A percentile compares a stretch with the other conserved stretches of the same genome.
These are phyloP conservation scores for Monilinia fructigena DNA, from an alignment of 2,329 filamentous ascomycete species.

Conservation along the genomic window DNA sequence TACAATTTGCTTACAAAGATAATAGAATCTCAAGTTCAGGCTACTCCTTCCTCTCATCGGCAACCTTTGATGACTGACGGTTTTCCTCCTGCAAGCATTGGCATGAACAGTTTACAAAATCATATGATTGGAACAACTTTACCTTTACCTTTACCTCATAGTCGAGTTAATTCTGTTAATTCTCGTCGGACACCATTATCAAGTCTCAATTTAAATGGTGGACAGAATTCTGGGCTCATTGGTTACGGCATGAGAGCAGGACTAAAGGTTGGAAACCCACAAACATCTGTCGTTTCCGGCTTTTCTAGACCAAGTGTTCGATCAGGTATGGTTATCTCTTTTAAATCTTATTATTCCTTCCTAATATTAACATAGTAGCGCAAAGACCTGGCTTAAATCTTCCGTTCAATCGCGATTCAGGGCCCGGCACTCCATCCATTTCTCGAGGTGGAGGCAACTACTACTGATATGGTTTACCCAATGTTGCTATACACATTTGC, in stretches of 20 bases:
- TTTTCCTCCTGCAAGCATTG: constrained; percentile 26
- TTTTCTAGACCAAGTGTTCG: constrained; percentile 28
- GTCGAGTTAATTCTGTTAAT: constrained; percentile 29
- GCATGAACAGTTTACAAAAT: constrained; percentile 28
- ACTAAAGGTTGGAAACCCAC: constrained; percentile 39
- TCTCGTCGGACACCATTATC: constrained; percentile 31
- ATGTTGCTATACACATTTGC: constrained; percentile 12
- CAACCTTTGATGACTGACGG: constrained; percentile 32
- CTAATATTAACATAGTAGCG: constrained; percentile 30
- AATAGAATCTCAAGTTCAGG: constrained; percentile 31
- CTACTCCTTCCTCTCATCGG: constrained; percentile 39
- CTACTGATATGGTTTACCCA: background rate
- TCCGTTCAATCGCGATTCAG: constrained; percentile 24
- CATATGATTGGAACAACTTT: constrained; percentile 30
- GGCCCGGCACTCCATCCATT: constrained; percentile 27
- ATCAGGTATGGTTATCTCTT: constrained; percentile 33
- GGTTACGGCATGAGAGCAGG: constrained; percentile 42
- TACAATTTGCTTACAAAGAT: background rate
- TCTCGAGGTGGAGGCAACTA: constrained; percentile 8
- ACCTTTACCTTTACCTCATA: constrained; percentile 27
- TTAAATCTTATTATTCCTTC: background rate
- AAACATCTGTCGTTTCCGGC: constrained; percentile 22
- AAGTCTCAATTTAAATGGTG: constrained; percentile 28
- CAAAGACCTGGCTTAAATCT: constrained; percentile 31
- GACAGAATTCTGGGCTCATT: constrained; percentile 31